Evolutionary conservation across 352 stramenopile genomes (phyloP).

Genomic region (Saprolegnia diclina): DNA sequence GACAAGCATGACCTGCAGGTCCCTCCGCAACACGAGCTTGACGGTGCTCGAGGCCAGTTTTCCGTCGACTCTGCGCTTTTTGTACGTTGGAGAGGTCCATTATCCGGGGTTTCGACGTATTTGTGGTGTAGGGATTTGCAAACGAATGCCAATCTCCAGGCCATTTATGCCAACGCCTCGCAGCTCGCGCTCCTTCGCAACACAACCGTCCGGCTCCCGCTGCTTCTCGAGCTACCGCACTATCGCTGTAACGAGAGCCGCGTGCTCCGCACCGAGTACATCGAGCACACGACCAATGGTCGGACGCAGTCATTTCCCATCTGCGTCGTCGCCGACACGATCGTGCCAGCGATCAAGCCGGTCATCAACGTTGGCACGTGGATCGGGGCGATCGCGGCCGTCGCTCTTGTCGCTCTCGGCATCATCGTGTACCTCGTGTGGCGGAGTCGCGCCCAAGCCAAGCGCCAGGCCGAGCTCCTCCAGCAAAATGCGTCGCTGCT

Average conservation of each 20-base stretch:
- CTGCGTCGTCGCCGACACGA: neutral
- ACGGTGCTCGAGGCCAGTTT: slow-evolving; percentile 34
- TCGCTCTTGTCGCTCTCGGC: neutral
- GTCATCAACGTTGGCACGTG: neutral
- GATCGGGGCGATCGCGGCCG: neutral
- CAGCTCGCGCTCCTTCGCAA: neutral
- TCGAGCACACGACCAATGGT: slow-evolving; percentile 35
- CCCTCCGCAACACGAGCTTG: slow-evolving; percentile 47
- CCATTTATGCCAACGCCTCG: slow-evolving; percentile 28
- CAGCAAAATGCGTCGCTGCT: neutral
- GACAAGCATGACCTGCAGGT: slow-evolving; percentile 31
- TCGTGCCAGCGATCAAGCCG: neutral
- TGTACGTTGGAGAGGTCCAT: slow-evolving; percentile 34
- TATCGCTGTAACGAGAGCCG: slow-evolving; percentile 28
- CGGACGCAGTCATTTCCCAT: neutral
- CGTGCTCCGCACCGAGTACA: slow-evolving; percentile 17
- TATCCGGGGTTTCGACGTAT: neutral
- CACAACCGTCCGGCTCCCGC: neutral
- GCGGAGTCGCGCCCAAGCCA: neutral
- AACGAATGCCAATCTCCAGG: slow-evolving; percentile 32
- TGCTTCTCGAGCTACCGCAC: neutral
- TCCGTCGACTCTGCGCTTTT: slow-evolving; percentile 30
- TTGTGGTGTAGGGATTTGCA: slow-evolving; percentile 36
- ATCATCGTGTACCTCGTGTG: slow-evolving; percentile 8
- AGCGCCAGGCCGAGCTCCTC: neutral